phyloP scores from a whole-genome alignment of 2,329 filamentous ascomycete genomes.

The Monilinia fructicola region DNA sequence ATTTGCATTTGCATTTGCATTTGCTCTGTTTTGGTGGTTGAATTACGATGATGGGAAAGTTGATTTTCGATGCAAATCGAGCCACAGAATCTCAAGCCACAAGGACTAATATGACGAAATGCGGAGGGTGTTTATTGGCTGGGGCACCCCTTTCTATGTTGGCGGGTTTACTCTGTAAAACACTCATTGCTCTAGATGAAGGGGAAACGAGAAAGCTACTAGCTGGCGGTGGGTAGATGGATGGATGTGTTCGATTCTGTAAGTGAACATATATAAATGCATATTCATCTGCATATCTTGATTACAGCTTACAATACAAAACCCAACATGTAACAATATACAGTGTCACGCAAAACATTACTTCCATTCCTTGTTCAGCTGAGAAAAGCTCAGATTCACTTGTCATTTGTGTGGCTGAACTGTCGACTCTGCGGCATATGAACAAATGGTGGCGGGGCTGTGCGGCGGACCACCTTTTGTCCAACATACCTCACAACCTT shows the following conservation, averaged over 20 bases:
- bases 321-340: background rate
- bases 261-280: background rate
- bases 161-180: background rate
- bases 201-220: background rate
- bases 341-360: background rate
- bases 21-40: slow-evolving; percentile 24
- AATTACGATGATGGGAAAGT: slow-evolving; percentile 19
- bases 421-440: background rate
- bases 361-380: slow-evolving; percentile 7
- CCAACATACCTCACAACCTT: background rate
- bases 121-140: background rate
- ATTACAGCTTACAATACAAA: background rate
- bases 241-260: too few relatives aligned
- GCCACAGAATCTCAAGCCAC: slow-evolving; percentile 3
- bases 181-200: too few relatives aligned
- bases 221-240: background rate
- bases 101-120: background rate
- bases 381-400: slow-evolving; percentile 3
- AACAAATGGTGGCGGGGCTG: background rate
- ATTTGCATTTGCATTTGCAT: background rate
- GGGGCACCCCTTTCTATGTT: background rate
- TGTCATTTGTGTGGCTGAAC: slow-evolving; percentile 10
- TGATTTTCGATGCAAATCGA: slow-evolving; percentile 11
- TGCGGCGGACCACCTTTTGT: slow-evolving; percentile 10
- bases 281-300: too few relatives aligned